Evolutionary conservation across 2,329 filamentous ascomycete species (phyloP).

Genomic region (Pyricularia sp.): DNA sequence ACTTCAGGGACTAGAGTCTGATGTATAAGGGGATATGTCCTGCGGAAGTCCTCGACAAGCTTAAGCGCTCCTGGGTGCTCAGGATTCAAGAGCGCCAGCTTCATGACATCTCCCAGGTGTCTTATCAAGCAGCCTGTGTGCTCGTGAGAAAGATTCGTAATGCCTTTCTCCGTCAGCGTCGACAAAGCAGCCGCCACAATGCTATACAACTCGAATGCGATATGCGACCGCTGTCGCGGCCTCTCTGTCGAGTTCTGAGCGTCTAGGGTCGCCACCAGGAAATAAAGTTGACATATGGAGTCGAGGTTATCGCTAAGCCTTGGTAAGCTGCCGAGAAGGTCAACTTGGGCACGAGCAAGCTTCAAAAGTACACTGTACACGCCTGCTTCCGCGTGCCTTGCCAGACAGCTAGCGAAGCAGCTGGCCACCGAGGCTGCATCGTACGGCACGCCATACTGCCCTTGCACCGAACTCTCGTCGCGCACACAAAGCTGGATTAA

Average conservation of each 20-base stretch:
- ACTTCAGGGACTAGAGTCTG: slow-evolving; percentile 33
- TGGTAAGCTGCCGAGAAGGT: slow-evolving; percentile 33
- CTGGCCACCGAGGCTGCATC: slow-evolving; percentile 31
- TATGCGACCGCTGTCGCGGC: slow-evolving; percentile 9
- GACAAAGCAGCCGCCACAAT: slow-evolving; percentile 31
- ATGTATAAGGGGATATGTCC: slow-evolving; percentile 26
- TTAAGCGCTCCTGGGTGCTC: slow-evolving; percentile 25
- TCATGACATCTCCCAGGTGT: slow-evolving; percentile 35
- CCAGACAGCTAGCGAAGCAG: slow-evolving; percentile 27
- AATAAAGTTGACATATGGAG: slow-evolving; percentile 24
- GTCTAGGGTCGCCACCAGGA: slow-evolving; percentile 10
- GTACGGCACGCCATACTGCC: slow-evolving; percentile 18
- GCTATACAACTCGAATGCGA: slow-evolving; percentile 30
- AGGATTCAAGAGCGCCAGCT: slow-evolving; percentile 24
- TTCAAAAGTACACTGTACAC: slow-evolving; percentile 31
- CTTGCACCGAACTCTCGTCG: slow-evolving; percentile 8
- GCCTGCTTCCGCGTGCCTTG: slow-evolving; percentile 21
- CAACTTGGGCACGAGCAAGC: slow-evolving; percentile 30
- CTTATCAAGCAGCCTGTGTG: slow-evolving; percentile 27
- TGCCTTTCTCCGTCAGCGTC: slow-evolving; percentile 43
- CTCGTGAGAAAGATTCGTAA: slow-evolving; percentile 40
- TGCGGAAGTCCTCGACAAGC: slow-evolving; percentile 21
- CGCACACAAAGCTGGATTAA: slow-evolving; percentile 1
- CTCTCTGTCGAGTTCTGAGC: background rate
- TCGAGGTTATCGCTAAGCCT: slow-evolving; percentile 35